These are phyloP conservation scores for Leptographium radiaticola DNA, from an alignment of 2,329 filamentous ascomycete species.

Conservation along the genomic window DNA sequence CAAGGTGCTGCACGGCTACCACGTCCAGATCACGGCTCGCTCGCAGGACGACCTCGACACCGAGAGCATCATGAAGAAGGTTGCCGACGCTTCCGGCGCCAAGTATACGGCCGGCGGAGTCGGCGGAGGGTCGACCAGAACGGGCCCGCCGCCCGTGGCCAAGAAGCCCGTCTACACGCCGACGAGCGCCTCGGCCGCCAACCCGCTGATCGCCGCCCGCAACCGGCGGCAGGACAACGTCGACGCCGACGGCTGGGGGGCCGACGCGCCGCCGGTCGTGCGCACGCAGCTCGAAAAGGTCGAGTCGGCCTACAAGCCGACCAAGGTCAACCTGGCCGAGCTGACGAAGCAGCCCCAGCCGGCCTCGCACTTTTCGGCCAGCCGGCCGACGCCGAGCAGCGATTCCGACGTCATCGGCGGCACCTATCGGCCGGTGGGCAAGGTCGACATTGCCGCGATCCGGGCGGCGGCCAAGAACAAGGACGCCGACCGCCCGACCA, in stretches of 20 bases:
- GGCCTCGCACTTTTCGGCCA: constrained; percentile 31
- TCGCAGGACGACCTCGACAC: constrained; percentile 81
- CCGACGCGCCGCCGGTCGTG: constrained; percentile 82
- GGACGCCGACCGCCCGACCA: constrained; percentile 67
- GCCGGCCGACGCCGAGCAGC: constrained; percentile 28
- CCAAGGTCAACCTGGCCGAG: constrained; percentile 85
- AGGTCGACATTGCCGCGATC: constrained; percentile 92
- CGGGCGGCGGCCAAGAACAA: constrained; percentile 57
- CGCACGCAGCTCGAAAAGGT: constrained; percentile 86
- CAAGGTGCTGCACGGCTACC: constrained; percentile 90
- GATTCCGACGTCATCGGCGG: constrained; percentile 61
- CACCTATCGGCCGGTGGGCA: constrained; percentile 85
- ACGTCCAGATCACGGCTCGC: constrained; percentile 92
- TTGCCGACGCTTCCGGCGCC: constrained; percentile 83
- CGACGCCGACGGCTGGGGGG: constrained; percentile 87
- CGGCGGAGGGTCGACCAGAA: constrained; percentile 32
- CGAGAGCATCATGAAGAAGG: constrained; percentile 81
- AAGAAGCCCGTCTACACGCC: constrained; percentile 91
- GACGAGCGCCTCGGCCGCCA: constrained; percentile 41
- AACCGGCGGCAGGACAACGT: constrained; percentile 45
- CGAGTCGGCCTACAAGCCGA: constrained; percentile 82
- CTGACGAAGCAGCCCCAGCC: constrained; percentile 58
- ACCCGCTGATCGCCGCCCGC: constrained; percentile 55
- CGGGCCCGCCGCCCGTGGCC: constrained; percentile 52
- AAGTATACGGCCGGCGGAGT: constrained; percentile 72